Percentiles rank a stretch among this genome's conserved stretches.
phyloP scores from a whole-genome alignment of 2,329 filamentous ascomycete species.

The Alternaria angustiovoidea region DNA sequence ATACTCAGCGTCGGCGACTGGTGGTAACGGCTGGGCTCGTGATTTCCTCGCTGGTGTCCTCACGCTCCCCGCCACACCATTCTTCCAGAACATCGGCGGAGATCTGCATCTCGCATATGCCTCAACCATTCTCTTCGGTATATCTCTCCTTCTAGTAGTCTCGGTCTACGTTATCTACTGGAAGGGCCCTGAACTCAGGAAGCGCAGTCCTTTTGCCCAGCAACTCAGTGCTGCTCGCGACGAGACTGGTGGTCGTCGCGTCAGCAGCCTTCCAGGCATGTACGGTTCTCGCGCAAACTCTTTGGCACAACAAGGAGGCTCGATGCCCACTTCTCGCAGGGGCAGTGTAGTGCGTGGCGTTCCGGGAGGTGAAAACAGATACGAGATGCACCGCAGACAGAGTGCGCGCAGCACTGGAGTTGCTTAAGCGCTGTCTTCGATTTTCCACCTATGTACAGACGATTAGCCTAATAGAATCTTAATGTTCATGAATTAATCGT shows the following conservation, averaged over 20 bases:
- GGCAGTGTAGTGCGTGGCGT: conserved; percentile 42
- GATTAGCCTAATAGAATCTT: neutral
- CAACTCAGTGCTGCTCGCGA: conserved; percentile 48
- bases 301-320: conserved; percentile 25
- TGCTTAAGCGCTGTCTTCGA: neutral
- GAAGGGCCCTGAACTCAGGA: conserved; percentile 64
- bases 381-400: conserved; percentile 18
- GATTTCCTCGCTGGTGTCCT: conserved; percentile 79
- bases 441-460: conserved; percentile 21
- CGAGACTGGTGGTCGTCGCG: conserved; percentile 44
- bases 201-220: conserved; percentile 63
- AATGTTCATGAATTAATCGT: neutral
- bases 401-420: conserved; percentile 9
- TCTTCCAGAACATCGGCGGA: conserved; percentile 56
- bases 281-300: conserved; percentile 45
- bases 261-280: conserved; percentile 40
- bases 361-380: conserved; percentile 19
- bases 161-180: conserved; percentile 60
- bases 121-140: conserved; percentile 63
- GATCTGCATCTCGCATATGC: conserved; percentile 60
- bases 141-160: conserved; percentile 56
- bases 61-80: conserved; percentile 72
- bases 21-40: conserved; percentile 78
- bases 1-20: conserved; percentile 78
- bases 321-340: conserved; percentile 33